phyloP scores from a whole-genome alignment of 176 grass and related monocot species.

The Neostapfia colusana region DNA sequence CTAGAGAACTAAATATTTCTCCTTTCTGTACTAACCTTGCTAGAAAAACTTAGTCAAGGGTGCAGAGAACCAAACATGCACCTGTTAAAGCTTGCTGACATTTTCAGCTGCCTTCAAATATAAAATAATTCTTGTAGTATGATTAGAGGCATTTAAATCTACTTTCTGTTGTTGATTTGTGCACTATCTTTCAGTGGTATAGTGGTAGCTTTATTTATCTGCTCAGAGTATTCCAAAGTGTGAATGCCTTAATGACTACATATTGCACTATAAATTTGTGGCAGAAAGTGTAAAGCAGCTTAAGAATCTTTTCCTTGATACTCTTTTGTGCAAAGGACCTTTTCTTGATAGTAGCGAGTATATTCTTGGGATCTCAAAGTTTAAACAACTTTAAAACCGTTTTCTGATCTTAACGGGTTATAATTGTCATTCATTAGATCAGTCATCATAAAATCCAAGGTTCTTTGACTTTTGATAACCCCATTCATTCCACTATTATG shows the following conservation, averaged over 20 bases:
- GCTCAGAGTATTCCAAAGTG: not conserved
- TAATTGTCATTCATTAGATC: not conserved
- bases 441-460: not conserved
- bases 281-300: conserved; percentile 1
- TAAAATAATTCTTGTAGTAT: not conserved
- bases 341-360: not conserved
- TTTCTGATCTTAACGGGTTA: not conserved
- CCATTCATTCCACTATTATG: not conserved
- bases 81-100: conserved; percentile 1
- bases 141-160: not conserved
- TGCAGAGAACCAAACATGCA: not conserved
- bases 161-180: not conserved
- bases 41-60: not conserved
- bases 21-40: not conserved
- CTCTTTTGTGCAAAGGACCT: no score
- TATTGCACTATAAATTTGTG: conserved; percentile 17
- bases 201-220: not conserved
- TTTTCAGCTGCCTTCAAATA: conserved; percentile 2
- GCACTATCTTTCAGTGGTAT: not conserved
- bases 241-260: not conserved
- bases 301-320: not conserved
- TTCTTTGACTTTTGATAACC: not conserved
- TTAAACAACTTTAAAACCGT: not conserved
- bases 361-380: not conserved
- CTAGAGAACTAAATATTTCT: not conserved